phyloP scores from a whole-genome alignment of 192 early-diverging fungal species.

The Rhizophagus clarus region DNA sequence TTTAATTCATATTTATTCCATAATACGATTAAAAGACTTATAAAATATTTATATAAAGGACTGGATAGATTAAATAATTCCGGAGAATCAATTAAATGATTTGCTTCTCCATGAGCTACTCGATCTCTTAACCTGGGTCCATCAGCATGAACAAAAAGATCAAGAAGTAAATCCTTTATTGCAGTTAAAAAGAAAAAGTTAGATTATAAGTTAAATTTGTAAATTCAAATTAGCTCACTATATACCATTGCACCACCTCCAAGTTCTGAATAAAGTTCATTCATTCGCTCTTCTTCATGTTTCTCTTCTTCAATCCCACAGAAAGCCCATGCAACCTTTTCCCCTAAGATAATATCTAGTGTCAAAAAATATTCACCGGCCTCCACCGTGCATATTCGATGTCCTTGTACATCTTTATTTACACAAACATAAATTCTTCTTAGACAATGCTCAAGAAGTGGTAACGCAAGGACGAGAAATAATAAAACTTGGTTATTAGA shows the following conservation, averaged over 20 bases:
- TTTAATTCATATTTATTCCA: constrained; percentile 8
- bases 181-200: background rate
- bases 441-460: constrained; percentile 30
- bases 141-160: constrained; percentile 30
- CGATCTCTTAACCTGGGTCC: constrained; percentile 29
- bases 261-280: constrained; percentile 26
- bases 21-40: constrained; percentile 23
- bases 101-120: constrained; percentile 32
- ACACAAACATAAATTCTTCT: constrained; percentile 28
- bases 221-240: background rate
- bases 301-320: background rate
- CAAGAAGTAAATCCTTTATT: constrained; percentile 31
- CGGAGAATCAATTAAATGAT: background rate
- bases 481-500: background rate
- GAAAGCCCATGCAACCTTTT: constrained; percentile 7
- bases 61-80: background rate
- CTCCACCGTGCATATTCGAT: constrained; percentile 15
- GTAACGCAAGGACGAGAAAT: constrained; percentile 20
- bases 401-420: constrained; percentile 13
- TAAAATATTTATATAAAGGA: constrained; percentile 6
- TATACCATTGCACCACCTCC: constrained; percentile 29
- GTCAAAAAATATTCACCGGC: constrained; percentile 32
- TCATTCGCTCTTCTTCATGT: background rate
- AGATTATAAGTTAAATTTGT: too few relatives aligned
- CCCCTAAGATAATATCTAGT: constrained; percentile 28